These are phyloP conservation scores for Didymella glomerata DNA, from an alignment of 2,329 filamentous ascomycete species.

Conservation along the genomic window DNA sequence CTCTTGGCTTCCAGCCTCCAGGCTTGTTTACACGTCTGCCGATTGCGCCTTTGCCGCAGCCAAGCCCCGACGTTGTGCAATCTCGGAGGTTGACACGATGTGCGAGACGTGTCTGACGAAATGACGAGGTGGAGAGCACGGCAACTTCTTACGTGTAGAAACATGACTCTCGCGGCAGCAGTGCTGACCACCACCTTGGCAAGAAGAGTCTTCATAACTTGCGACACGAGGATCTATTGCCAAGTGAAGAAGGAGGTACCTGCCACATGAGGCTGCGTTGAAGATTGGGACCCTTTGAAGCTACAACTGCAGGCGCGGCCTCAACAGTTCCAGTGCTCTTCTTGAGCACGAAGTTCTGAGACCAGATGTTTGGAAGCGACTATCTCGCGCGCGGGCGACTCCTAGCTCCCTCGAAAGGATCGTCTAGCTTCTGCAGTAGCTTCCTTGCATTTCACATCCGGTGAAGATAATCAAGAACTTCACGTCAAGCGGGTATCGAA, in stretches of 20 bases:
- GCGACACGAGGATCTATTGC: constrained; percentile 3
- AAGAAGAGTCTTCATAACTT: constrained; percentile 1
- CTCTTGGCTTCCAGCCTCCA: constrained; percentile 20
- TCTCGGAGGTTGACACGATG: constrained; percentile 1
- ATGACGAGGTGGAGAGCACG: constrained; percentile 10
- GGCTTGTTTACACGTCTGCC: constrained; percentile 19
- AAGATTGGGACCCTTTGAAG: not conserved
- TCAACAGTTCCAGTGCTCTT: constrained; percentile 15
- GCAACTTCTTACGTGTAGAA: constrained; percentile 15
- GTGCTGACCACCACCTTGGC: constrained; percentile 8
- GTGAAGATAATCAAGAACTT: constrained; percentile 6
- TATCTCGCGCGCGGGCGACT: constrained; percentile 7
- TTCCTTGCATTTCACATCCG: constrained; percentile 1
- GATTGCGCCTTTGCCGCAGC: constrained; percentile 19
- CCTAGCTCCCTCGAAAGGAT: not conserved
- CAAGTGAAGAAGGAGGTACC: not conserved
- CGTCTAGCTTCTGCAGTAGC: constrained; percentile 4
- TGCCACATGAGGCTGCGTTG: not conserved
- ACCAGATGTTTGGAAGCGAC: not conserved
- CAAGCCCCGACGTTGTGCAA: constrained; percentile 20
- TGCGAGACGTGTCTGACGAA: constrained; percentile 10
- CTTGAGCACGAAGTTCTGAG: not conserved
- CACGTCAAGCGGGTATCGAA: not conserved
- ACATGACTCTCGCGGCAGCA: constrained; percentile 18
- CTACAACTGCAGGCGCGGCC: constrained; percentile 12